Evolutionary conservation across 176 grass and related monocot species (phyloP).

Genomic region (Carex kokanica): DNA sequence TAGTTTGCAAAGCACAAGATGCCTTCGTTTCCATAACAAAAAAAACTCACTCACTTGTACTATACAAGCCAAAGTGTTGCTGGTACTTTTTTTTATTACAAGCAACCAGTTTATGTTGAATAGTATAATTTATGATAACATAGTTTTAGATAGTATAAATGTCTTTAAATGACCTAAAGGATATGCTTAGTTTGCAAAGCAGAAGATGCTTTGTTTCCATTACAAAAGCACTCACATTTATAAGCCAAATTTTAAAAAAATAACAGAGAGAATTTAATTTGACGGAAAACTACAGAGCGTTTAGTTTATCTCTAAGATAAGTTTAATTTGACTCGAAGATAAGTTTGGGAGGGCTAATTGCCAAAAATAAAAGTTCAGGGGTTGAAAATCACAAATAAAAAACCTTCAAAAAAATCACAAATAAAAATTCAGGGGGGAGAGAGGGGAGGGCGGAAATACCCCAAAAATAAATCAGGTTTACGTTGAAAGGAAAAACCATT

Average conservation of each 20-base stretch:
- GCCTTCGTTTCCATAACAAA: not conserved
- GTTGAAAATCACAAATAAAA: too few species aligned
- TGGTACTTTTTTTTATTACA: not conserved
- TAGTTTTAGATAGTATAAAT: not conserved
- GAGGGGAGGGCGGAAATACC: not conserved
- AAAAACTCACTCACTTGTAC: not conserved
- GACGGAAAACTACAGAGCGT: not conserved
- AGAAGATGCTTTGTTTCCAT: not conserved
- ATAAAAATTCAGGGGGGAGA: too few species aligned
- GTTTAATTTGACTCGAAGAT: not conserved
- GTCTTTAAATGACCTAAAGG: not conserved
- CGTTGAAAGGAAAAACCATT: not conserved
- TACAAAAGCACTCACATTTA: not conserved
- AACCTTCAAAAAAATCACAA: too few species aligned
- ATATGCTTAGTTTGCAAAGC: not conserved
- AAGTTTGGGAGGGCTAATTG: not conserved
- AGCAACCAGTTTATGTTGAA: not conserved
- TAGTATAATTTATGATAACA: not conserved
- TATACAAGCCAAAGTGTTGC: not conserved
- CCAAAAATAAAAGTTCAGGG: not conserved
- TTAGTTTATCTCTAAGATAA: not conserved
- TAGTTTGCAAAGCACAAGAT: slow-evolving; percentile 1
- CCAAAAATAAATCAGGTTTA: not conserved
- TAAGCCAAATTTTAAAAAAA: not conserved
- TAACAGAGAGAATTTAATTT: not conserved